Evolutionary conservation across 345 rosid genomes (phyloP), one percentile per base, ranked within the genome.

Genomic region (Lenwebbia sp.): DNA sequence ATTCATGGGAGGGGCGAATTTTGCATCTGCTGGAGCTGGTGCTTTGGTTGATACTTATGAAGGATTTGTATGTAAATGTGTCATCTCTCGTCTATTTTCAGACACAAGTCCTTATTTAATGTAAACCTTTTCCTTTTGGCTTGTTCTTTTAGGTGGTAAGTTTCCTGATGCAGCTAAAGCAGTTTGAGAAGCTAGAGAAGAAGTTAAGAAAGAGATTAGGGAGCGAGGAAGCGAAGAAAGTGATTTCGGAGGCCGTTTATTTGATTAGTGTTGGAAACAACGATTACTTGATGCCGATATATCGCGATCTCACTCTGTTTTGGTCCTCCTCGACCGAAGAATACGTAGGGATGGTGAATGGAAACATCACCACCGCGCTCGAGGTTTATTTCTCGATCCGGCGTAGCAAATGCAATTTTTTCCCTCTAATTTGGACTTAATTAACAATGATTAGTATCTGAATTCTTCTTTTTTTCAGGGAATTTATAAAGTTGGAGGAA

Each of bases 11-110:
- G 95, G 92, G 28, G 88, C 88, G 7, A 92, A 88, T 82, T 92
- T 90, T 49, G 95, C 92, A 26, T 91, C 95, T 1, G 93, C 82
- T 2, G 93, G 92, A 55, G 96, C 92, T 65, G 94, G 94, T 28
- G 90, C 89, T 85, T 88, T 94, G 28, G 86, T 65, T 40, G 88
- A 85, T 88, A 91, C 93, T 5, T 30, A 83, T 83, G 90, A 40
- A 30, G 95, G 93, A 83, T 78, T 83, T 78, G 94, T 90, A 85
- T 17, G 91, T 82, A 75, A 23, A 54, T 30, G 0, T 17, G 76
- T 65, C 44, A 17, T 33, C 76, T 30, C 41, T 65, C 40, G 30
- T 8, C 6, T 17, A 15, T 15, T 65, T 65, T 7, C 41, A 6
- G 23, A 30, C 41, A 65, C 76, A 3, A 62, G 75, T 30, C 11